Conservation (phyloP, 257 asterid genomes). For the Lithospermum erythrorhizon region DNA sequence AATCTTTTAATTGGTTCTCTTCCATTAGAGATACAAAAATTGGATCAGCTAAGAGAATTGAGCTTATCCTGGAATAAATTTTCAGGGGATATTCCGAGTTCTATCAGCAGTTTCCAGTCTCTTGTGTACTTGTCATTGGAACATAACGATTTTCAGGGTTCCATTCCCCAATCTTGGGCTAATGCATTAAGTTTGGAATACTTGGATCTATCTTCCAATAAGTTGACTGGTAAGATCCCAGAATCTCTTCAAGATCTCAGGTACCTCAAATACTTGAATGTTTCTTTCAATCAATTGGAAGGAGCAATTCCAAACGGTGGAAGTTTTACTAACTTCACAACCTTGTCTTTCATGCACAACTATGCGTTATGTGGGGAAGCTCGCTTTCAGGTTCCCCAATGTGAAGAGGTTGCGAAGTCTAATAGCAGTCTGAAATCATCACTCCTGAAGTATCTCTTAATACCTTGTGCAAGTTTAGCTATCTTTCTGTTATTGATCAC, state of each 20-base stretch:
- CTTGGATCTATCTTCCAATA: not conserved
- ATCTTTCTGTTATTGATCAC: too few species aligned
- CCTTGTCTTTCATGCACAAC: constrained; percentile 27
- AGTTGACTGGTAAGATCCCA: not conserved
- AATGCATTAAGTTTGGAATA: not conserved
- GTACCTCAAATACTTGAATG: constrained; percentile 1
- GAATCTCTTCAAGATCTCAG: not conserved
- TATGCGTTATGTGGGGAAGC: constrained; percentile 30
- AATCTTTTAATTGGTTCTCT: not conserved
- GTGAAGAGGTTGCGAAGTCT: constrained; percentile 3
- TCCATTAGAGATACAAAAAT: too few species aligned
- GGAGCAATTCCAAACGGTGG: constrained; percentile 6
- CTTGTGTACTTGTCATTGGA: not conserved
- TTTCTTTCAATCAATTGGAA: not conserved
- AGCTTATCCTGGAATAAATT: constrained; percentile 11
- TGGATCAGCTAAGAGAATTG: not conserved
- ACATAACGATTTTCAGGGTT: not conserved
- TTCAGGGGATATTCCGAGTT: constrained; percentile 13
- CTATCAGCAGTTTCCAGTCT: not conserved
- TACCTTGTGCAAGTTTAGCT: too few species aligned
- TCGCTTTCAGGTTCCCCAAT: constrained; percentile 25
- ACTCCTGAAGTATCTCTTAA: too few species aligned
- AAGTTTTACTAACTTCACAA: constrained; percentile 3
- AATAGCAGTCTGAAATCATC: too few species aligned
- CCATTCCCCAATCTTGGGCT: not conserved